Evolutionary conservation across 2,329 filamentous ascomycete species (phyloP).

Genomic region (Nemania diffusa): DNA sequence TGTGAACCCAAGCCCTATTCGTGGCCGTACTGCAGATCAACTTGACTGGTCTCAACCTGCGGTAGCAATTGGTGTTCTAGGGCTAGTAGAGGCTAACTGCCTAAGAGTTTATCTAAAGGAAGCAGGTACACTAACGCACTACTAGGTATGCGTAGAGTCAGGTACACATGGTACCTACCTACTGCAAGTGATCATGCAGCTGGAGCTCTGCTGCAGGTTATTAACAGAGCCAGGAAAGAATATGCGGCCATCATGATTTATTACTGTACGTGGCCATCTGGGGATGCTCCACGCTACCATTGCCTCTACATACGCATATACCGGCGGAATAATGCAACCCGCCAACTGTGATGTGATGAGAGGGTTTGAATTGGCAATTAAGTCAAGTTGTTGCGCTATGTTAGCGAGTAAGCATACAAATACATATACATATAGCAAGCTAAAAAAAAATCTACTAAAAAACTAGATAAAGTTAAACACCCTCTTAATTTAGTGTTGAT

Average conservation of each 20-base stretch:
- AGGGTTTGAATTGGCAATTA: constrained; percentile 8
- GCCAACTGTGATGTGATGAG: constrained; percentile 25
- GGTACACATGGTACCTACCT: neutral
- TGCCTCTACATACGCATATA: constrained; percentile 1
- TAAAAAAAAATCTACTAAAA: neutral
- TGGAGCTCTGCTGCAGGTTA: constrained; percentile 14
- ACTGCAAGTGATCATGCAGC: constrained; percentile 34
- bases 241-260: constrained; percentile 19
- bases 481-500: neutral
- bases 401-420: constrained; percentile 12
- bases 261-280: constrained; percentile 36
- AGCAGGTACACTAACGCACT: neutral
- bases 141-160: neutral
- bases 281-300: constrained; percentile 32
- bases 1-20: neutral
- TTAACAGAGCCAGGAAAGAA: constrained; percentile 2
- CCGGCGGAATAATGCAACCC: constrained; percentile 14
- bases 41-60: neutral
- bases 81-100: neutral
- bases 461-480: neutral
- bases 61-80: neutral
- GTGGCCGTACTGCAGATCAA: neutral
- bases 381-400: neutral
- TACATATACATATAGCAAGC: neutral
- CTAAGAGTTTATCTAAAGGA: too few relatives aligned